Base-by-base conservation (phyloP, 2,329 filamentous ascomycete genomes). In the Rutstroemia sp. region DNA sequence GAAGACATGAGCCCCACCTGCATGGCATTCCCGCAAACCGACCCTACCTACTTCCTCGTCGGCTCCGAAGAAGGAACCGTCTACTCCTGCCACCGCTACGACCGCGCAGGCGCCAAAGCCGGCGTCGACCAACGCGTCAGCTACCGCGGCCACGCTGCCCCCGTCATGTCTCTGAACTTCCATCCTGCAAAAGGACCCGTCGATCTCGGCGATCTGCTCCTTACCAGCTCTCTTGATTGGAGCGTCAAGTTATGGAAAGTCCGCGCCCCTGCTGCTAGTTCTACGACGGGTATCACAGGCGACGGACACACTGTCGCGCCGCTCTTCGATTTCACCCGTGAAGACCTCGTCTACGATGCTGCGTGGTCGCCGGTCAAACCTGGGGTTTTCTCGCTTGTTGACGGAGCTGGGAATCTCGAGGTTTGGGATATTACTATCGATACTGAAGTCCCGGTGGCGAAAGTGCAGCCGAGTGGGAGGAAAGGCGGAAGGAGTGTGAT, bases 201-300 rank as follows among this genome's bases (percentile, higher is more conserved):
- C 51, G 95, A 99, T 72, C 83, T 99, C 5, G 92, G 92, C 27
- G 95, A 99, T 67, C 77, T 99, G 5, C 89, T 97, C 58, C 81
- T 99, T 50, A 92, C 87, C n/a, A 88, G 89, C 4, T 92, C 88
- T 45, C 78, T 99, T 7, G 94, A 99, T 75, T 99, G 94, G 94
- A 95, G 87, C 64, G 91, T 96, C 64, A 96, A 95, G 74, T 77
- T 99, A 16, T 99, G 94, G 94, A 94, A 94, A 72, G 88, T 95
- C 14, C 87, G 91, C 42, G 86, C 89, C 1, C 88, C 89, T 1
- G 87, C 87, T 0, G 86, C 87, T 2, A 86, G 83, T 4, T 83
- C 82, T 16, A 86, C 86, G 5, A 73, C 73, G 12, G 68, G 73
- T 14, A 72, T 76, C 14, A 76, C 73, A 42, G 72, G 71, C 0